Conservation (phyloP, 75 land plant genomes). For the Chamaecyparis obtusa region DNA sequence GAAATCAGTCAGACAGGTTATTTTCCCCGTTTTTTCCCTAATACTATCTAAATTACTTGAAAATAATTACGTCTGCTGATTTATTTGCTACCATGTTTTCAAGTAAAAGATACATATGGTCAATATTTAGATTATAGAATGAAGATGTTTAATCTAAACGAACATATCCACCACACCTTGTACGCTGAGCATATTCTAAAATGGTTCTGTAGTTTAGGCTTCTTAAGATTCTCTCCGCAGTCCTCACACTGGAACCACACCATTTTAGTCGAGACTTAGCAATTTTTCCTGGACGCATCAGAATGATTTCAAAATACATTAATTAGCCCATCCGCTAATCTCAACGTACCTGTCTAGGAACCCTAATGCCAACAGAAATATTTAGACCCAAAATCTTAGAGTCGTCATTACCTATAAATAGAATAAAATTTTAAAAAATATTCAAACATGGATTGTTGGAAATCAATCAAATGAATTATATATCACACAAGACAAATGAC, state of each 20-base stretch:
- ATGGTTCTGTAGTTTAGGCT: slow-evolving; percentile 81
- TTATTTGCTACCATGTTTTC: too few relatives aligned
- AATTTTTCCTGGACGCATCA: neutral
- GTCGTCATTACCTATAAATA: neutral
- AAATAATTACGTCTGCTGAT: too few relatives aligned
- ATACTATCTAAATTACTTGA: too few relatives aligned
- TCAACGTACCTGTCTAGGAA: neutral
- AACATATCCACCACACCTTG: slow-evolving; percentile 44
- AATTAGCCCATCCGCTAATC: neutral
- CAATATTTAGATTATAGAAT: neutral
- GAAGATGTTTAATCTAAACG: neutral
- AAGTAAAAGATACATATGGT: neutral
- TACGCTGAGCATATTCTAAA: slow-evolving; percentile 72
- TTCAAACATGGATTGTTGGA: neutral
- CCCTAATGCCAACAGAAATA: neutral
- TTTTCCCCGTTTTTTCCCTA: too few relatives aligned
- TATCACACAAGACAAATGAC: neutral
- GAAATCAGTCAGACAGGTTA: too few relatives aligned
- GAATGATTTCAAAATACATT: neutral
- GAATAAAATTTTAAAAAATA: too few relatives aligned
- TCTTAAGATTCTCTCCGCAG: slow-evolving; percentile 93
- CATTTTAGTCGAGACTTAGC: slow-evolving; percentile 38
- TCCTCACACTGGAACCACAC: slow-evolving; percentile 99
- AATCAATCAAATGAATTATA: neutral
- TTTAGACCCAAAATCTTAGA: neutral